phyloP scores from a whole-genome alignment of 2,329 filamentous ascomycete species.

The Pseudogymnoascus sp. region DNA sequence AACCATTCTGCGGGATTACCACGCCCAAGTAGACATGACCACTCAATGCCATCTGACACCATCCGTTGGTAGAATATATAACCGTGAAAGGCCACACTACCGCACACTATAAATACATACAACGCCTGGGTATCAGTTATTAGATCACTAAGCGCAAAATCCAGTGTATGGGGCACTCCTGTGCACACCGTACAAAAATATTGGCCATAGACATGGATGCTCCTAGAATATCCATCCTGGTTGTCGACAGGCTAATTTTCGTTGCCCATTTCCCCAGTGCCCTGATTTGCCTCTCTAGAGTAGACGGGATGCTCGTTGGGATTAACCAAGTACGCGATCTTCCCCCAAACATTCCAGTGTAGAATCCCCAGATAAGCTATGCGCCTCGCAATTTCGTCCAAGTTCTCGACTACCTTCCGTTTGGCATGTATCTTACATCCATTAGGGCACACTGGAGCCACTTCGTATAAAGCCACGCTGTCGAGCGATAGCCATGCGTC shows the following conservation, averaged over 20 bases:
- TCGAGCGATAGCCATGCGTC: constrained; percentile 13
- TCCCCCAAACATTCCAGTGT: constrained; percentile 85
- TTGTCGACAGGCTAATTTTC: neutral
- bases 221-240: neutral
- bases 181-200: neutral
- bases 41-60: neutral
- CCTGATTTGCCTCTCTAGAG: neutral
- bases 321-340: constrained; percentile 54
- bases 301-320: constrained; percentile 16
- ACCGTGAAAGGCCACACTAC: neutral
- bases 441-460: neutral
- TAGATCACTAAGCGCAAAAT: neutral
- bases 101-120: neutral
- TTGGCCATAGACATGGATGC: neutral
- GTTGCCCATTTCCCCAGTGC: neutral
- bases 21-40: neutral
- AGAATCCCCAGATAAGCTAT: constrained; percentile 76
- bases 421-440: neutral
- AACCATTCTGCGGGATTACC: neutral
- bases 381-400: constrained; percentile 64
- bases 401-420: neutral
- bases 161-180: neutral
- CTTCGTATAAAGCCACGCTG: neutral
- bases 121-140: neutral
- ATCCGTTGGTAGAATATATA: neutral